phyloP scores from a whole-genome alignment of 257 asterid species.

The Solanum peruvianum region DNA sequence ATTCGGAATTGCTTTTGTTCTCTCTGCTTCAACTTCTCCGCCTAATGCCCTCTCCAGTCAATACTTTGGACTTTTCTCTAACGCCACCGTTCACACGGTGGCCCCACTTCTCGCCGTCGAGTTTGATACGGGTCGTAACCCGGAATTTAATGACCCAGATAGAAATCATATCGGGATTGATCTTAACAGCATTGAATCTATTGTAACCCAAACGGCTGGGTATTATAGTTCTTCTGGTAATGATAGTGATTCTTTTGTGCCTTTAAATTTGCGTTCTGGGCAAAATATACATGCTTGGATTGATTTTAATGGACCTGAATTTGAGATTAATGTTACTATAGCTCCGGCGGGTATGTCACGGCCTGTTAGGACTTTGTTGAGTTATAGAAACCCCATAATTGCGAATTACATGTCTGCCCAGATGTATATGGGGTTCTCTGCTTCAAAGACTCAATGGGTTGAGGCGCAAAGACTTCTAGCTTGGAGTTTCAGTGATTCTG shows the following conservation, averaged over 20 bases:
- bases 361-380: conserved; percentile 33
- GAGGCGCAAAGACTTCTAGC: conserved; percentile 67
- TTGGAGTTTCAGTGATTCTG: conserved; percentile 78
- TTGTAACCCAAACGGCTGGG: conserved; percentile 24
- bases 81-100: conserved; percentile 11
- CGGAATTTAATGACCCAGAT: conserved; percentile 52
- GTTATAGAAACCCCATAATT: conserved; percentile 21
- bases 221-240: conserved; percentile 17
- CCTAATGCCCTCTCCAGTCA: conserved; percentile 50
- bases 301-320: conserved; percentile 47
- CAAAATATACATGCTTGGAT: conserved; percentile 67
- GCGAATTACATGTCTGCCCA: conserved; percentile 34
- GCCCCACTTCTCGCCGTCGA: conserved; percentile 61
- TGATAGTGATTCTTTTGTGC: conserved; percentile 14
- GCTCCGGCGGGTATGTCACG: conserved; percentile 51
- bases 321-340: conserved; percentile 54
- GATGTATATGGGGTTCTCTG: conserved; percentile 71
- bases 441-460: conserved; percentile 61
- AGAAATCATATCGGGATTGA: conserved; percentile 56
- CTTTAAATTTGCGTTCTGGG: conserved; percentile 48
- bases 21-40: conserved; percentile 41
- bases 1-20: conserved; percentile 67
- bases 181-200: conserved; percentile 36
- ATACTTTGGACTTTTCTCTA: conserved; percentile 53
- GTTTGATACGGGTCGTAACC: conserved; percentile 64